Evolutionary conservation across 306 rosid species (phyloP).

Genomic region (Vigna radiata): DNA sequence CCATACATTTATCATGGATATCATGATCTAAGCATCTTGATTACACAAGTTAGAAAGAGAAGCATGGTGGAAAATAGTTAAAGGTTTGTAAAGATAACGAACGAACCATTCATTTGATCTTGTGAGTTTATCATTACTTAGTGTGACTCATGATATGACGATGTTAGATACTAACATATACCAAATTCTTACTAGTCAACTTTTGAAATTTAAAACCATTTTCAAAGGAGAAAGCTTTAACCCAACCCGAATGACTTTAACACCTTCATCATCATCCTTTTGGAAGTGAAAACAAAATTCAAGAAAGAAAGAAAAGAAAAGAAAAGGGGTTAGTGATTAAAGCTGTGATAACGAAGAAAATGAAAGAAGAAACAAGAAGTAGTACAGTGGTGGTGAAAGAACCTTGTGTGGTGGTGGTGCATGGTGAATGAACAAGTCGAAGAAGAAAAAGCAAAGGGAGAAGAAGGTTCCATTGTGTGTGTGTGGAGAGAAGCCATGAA

Average conservation of each 20-base stretch:
- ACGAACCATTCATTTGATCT: conserved; percentile 5
- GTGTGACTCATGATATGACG: background rate
- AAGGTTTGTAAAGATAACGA: background rate
- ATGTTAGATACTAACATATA: background rate
- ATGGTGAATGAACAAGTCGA: background rate
- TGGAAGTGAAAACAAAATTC: background rate
- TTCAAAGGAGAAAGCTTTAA: background rate
- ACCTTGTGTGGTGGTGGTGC: conserved; percentile 18
- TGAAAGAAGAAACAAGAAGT: background rate
- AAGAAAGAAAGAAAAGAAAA: background rate
- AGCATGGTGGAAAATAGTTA: background rate
- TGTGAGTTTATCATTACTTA: background rate
- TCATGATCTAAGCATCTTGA: background rate
- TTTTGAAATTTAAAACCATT: conserved; percentile 11
- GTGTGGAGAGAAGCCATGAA: conserved; percentile 69
- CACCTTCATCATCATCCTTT: background rate
- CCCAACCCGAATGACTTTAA: background rate
- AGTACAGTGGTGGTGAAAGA: background rate
- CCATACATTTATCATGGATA: background rate
- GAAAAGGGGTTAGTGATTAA: background rate
- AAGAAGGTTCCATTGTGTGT: conserved; percentile 28
- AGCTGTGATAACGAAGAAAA: conserved; percentile 5
- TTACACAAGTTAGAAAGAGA: background rate
- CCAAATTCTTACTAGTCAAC: background rate
- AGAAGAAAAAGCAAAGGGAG: background rate